Evolutionary conservation across 2,329 filamentous ascomycete genomes (phyloP).

Genomic region (Neurospora sp.): DNA sequence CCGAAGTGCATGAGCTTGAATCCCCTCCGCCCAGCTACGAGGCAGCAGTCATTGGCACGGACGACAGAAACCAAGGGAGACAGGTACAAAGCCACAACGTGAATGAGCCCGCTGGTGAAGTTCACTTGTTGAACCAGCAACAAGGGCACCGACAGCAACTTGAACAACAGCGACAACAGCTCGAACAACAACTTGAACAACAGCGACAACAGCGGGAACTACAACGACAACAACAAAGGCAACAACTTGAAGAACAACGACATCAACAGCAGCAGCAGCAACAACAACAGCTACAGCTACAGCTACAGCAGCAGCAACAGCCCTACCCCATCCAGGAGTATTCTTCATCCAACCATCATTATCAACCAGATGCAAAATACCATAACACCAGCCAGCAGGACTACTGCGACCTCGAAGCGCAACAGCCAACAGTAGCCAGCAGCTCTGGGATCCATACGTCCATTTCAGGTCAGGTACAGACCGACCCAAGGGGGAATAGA

Average conservation of each 20-base stretch:
- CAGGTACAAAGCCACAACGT: background rate
- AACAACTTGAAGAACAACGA: background rate
- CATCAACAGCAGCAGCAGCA: background rate
- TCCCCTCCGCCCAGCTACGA: background rate
- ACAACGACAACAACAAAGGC: background rate
- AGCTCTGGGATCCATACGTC: background rate
- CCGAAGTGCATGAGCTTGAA: background rate
- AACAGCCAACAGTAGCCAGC: background rate
- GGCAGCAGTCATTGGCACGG: background rate
- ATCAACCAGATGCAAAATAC: background rate
- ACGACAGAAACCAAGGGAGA: background rate
- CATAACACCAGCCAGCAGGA: background rate
- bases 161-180: background rate
- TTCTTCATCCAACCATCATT: background rate
- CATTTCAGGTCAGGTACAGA: background rate
- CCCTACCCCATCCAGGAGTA: background rate
- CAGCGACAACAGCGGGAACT: background rate
- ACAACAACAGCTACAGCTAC: background rate
- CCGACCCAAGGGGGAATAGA: background rate
- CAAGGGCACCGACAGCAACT: background rate
- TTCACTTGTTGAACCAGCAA: background rate
- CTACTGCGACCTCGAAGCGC: background rate
- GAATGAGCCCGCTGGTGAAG: background rate
- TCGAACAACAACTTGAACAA: background rate
- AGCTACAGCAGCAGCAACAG: background rate